phyloP scores from a whole-genome alignment of 805 yeast species.

The Wickerhamomyces tratensis region DNA sequence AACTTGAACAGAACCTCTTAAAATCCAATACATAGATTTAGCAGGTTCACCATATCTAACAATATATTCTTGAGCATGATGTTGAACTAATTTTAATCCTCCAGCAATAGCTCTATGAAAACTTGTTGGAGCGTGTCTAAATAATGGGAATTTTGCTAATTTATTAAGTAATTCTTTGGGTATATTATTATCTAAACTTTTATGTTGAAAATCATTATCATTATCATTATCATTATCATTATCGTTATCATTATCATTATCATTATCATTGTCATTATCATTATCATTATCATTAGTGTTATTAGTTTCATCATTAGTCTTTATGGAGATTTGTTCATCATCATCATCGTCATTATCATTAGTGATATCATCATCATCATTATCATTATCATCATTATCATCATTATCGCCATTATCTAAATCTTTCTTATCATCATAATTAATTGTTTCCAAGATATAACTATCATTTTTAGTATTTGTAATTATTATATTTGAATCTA shows the following conservation, averaged over 20 bases:
- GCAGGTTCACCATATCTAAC: conserved; percentile 67
- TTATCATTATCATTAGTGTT: background rate
- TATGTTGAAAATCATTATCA: background rate
- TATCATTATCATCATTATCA: background rate
- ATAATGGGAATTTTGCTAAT: conserved; percentile 51
- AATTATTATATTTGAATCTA: no score
- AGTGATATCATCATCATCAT: background rate
- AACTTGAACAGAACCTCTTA: conserved; percentile 69
- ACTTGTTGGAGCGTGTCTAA: conserved; percentile 55
- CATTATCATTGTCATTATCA: background rate
- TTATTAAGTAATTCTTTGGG: conserved; percentile 49
- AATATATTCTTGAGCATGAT: conserved; percentile 59
- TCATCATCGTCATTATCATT: background rate
- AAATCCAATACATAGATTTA: conserved; percentile 70
- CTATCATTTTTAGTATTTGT: no score
- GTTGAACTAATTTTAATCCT: conserved; percentile 47
- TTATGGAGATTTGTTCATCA: no score
- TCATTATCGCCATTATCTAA: background rate
- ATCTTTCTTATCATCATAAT: background rate
- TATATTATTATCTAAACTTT: conserved; percentile 7
- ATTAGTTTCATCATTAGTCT: background rate
- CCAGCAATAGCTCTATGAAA: conserved; percentile 53
- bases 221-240: conserved; percentile 1
- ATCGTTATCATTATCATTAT: conserved; percentile 1
- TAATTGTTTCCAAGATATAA: no score